Evolutionary conservation across 148 eudicot species (phyloP).

Genomic region (Rhododendron mucronatum): DNA sequence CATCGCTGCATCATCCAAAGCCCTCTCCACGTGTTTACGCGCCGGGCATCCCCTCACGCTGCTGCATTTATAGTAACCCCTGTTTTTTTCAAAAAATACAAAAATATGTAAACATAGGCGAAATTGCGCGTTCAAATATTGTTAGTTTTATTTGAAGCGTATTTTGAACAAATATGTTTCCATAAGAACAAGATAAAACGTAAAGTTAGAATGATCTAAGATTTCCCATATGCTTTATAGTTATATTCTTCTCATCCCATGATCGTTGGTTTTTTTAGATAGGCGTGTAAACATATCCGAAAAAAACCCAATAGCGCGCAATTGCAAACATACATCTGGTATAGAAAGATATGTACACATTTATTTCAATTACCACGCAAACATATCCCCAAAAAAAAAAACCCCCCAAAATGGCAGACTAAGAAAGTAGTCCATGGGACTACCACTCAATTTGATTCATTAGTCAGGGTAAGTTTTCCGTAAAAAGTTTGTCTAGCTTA

Average conservation of each 20-base stretch:
- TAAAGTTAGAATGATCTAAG: neutral
- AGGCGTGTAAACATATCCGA: no score
- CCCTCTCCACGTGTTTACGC: conserved; percentile 91
- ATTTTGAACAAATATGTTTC: neutral
- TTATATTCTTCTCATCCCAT: neutral
- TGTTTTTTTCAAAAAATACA: conserved; percentile 12
- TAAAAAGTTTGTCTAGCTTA: no score
- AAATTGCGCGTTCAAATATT: neutral
- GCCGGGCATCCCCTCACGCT: conserved; percentile 93
- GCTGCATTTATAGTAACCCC: conserved; percentile 96
- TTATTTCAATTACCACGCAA: no score
- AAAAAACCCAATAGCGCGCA: no score
- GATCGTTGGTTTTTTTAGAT: no score
- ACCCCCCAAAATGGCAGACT: no score
- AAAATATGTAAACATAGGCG: neutral
- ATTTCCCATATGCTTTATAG: neutral
- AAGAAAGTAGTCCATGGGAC: no score
- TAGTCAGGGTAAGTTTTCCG: neutral
- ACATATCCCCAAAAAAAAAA: no score
- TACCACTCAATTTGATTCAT: neutral
- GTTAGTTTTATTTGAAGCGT: no score
- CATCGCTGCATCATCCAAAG: conserved; percentile 78
- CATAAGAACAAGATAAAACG: no score
- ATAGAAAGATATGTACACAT: no score
- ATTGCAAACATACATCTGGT: no score